Base-by-base conservation (phyloP, 768 basidiomycete species). In the Agaricus subrufescens region DNA sequence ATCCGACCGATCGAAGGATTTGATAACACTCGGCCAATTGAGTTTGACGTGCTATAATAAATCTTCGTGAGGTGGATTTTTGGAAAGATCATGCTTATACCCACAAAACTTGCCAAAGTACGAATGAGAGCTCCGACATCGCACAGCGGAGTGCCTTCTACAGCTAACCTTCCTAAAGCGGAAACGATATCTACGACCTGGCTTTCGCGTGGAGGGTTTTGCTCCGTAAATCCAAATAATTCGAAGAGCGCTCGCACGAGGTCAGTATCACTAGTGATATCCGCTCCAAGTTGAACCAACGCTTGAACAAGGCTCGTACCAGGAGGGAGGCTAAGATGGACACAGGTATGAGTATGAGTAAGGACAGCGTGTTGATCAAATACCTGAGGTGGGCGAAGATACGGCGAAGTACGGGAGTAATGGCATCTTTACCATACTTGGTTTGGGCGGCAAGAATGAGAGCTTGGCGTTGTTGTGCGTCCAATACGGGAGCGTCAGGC, bases 1-100 rank as follows among this genome's bases (percentile, higher is more conserved):
- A 67, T 91, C 86, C 5, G 87, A 78, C 70, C 85, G 80, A 75
- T 98, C 96, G 65, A 96, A 96, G 3, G 89, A 82, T 60, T 85
- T 84, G 66, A 98, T 86, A 59, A 93, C 84, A 55, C 75, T 82
- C 31, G 91, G 78, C 91, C 93, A 96, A 63, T 90, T 82, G 52
- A 95, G 69, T 29, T 75, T 73, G 50, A 77, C 78, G 62, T 82
- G 80, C 91, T 93, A 57, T 19, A 59, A 50, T 59, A 49, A 59
- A 58, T 47, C 23, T 19, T 61, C 47, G 60, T 54, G 45, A 34
- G 34, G 58, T 31, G 29, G 27, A 42, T 44, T 19, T 25, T 3
- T 47, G 29, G 23, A 30, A 52, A 15, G 48, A 38, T 34, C 58
- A 57, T 54, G 31, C 9, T 25, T 46, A 38, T 40, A 81, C 88